These are phyloP conservation scores for Bipolaris oryzae DNA, from an alignment of 2,329 filamentous ascomycete species.

Conservation along the genomic window DNA sequence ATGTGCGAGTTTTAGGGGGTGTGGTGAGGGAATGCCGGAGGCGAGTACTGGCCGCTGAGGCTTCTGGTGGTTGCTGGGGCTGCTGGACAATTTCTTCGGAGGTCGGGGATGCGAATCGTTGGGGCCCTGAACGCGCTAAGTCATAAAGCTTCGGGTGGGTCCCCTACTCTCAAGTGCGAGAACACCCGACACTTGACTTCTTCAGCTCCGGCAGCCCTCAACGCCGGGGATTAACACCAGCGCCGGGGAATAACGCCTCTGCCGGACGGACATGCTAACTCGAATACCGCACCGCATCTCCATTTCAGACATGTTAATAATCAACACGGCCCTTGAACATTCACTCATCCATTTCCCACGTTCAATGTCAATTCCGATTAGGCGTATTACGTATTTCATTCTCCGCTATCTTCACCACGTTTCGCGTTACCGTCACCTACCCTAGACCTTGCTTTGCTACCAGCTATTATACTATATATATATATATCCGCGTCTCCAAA, in stretches of 20 bases:
- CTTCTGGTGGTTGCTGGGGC: constrained; percentile 31
- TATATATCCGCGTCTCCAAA: constrained; percentile 23
- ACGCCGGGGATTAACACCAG: background rate
- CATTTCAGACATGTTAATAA: background rate
- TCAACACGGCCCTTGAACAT: too few species aligned
- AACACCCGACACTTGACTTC: constrained; percentile 15
- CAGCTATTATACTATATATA: constrained; percentile 40
- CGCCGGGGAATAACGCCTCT: too few species aligned
- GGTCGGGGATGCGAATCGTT: constrained; percentile 29
- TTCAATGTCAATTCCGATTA: too few species aligned
- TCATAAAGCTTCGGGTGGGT: constrained; percentile 17
- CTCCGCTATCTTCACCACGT: constrained; percentile 10
- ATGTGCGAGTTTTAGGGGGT: constrained; percentile 17
- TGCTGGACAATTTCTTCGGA: constrained; percentile 33
- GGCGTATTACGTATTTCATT: constrained; percentile 12
- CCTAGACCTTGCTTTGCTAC: constrained; percentile 19
- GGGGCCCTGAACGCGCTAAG: constrained; percentile 18
- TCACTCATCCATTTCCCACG: background rate
- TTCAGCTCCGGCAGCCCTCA: background rate
- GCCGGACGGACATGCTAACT: background rate
- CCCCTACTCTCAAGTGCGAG: constrained; percentile 12
- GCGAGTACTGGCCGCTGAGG: constrained; percentile 36
- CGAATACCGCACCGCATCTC: background rate
- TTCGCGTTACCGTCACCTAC: constrained; percentile 33
- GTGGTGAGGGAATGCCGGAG: constrained; percentile 29